These are phyloP conservation scores for Pseudogymnoascus sp. DNA, from an alignment of 2,329 filamentous ascomycete genomes.

Conservation along the genomic window DNA sequence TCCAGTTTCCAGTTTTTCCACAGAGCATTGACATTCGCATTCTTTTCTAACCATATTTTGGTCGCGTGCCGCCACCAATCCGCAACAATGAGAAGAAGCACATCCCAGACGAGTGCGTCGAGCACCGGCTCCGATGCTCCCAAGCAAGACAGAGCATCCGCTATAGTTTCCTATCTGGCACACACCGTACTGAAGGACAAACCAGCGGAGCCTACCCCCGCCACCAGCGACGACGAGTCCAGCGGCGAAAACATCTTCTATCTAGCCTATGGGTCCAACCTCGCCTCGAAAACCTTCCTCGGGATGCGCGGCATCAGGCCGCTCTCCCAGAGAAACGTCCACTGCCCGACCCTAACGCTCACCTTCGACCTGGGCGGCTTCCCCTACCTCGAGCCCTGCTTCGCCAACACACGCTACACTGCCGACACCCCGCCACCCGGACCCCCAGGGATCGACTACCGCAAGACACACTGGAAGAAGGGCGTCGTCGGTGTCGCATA, in stretches of 20 bases:
- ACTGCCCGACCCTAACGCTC: conserved; percentile 67
- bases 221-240: conserved; percentile 1
- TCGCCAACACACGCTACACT: conserved; percentile 68
- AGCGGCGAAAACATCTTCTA: conserved; percentile 54
- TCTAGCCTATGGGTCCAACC: conserved; percentile 87
- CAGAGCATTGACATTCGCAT: not conserved
- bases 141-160: not conserved
- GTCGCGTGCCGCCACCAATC: not conserved
- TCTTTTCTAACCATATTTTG: not conserved
- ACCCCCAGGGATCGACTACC: conserved; percentile 28
- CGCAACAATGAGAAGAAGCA: not conserved
- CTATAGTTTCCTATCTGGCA: not conserved
- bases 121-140: not conserved
- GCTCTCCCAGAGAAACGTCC: conserved; percentile 70
- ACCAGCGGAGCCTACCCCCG: conserved; percentile 13
- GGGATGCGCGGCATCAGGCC: conserved; percentile 72
- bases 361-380: conserved; percentile 81
- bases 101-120: not conserved
- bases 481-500: conserved; percentile 90
- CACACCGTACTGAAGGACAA: not conserved
- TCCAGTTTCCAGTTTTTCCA: not conserved
- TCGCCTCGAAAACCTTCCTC: conserved; percentile 70
- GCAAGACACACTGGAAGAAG: conserved; percentile 62
- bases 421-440: conserved; percentile 26
- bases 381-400: conserved; percentile 84